These are phyloP conservation scores for Tricladium varicosporioides DNA, from an alignment of 2,329 filamentous ascomycete genomes.

Conservation along the genomic window DNA sequence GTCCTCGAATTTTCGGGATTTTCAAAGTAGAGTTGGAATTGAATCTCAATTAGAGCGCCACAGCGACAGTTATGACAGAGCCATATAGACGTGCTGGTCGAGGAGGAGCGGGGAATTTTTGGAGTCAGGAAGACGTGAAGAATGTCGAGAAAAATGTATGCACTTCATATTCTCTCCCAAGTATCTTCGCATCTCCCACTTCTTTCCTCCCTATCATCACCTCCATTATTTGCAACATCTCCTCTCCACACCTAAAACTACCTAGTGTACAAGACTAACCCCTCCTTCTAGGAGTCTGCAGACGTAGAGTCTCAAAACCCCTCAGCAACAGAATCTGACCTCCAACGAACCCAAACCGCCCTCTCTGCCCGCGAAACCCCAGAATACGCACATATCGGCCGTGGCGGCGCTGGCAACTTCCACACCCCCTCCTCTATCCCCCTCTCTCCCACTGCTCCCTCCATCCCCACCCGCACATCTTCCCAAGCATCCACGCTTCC, in stretches of 20 bases:
- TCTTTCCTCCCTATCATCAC: neutral
- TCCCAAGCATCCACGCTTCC: neutral
- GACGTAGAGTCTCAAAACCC: constrained; percentile 37
- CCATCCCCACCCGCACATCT: neutral
- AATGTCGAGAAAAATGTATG: constrained; percentile 35
- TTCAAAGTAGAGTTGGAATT: neutral
- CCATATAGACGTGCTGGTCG: constrained; percentile 50
- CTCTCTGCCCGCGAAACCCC: constrained; percentile 28
- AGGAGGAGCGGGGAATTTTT: constrained; percentile 64
- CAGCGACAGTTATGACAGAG: constrained; percentile 18
- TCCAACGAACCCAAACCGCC: neutral
- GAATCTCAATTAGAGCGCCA: no score
- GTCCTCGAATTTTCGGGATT: neutral
- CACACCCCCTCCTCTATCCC: constrained; percentile 28
- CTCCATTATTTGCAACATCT: neutral
- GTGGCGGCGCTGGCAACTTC: constrained; percentile 64
- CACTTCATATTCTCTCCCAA: constrained; percentile 1
- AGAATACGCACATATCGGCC: constrained; percentile 44
- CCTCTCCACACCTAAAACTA: neutral
- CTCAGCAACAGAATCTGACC: constrained; percentile 6
- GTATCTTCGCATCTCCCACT: neutral
- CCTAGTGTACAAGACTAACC: neutral
- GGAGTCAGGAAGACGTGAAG: constrained; percentile 50
- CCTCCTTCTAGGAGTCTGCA: constrained; percentile 23
- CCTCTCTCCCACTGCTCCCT: constrained; percentile 10